Base-by-base conservation (phyloP, 2,329 filamentous ascomycete species). In the Ceratocystis smalleyi region DNA sequence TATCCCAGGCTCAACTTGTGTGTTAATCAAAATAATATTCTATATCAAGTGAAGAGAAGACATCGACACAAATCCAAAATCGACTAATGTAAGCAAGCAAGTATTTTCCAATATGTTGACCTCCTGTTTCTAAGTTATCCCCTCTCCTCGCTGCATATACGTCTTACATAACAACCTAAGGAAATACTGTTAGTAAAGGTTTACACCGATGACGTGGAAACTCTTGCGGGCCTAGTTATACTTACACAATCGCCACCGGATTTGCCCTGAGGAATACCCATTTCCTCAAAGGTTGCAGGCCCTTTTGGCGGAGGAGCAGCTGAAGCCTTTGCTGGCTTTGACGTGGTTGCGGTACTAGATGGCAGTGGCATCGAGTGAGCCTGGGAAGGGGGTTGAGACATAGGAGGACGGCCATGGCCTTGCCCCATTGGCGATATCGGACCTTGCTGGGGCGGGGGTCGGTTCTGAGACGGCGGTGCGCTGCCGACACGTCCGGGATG, bases 271-370 rank as follows among this genome's bases (percentile, higher is more conserved):
- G 91, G 89, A 70, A 99, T 92, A 47, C 94, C 94, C 94, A 99
- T 99, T 72, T 95, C 91, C 72, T 96, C 92, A 73, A 99, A 99
- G 0, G 94, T 97, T 70, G 94, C 89, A 0, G 94, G 92, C 10
- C 92, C 94, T 72, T 91, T 89, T 61, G 80, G 81, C 40, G 82
- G 77, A 57, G 76, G 73, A 67, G 74, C 75, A 22, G 76, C 72
- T 17, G 77, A 75, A 2, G 77, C 68, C 68, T 75, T 73, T 22
- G 75, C 71, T 5, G 76, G 74, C 17, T 73, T 69, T 6, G 74
- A 61, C 6, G 66, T 73, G n/a, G 75, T 73, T 54, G 74, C 35
- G 35, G 35, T 69, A n/a, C 71, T 22, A n/a, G 35, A 17, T 35
- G 54, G 32, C 7, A 24, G 24, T 35, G 54, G 54, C 54, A 57